These are phyloP conservation scores for Zoysia matrella DNA, from an alignment of 202 grass and related monocot genomes.

Conservation along the genomic window DNA sequence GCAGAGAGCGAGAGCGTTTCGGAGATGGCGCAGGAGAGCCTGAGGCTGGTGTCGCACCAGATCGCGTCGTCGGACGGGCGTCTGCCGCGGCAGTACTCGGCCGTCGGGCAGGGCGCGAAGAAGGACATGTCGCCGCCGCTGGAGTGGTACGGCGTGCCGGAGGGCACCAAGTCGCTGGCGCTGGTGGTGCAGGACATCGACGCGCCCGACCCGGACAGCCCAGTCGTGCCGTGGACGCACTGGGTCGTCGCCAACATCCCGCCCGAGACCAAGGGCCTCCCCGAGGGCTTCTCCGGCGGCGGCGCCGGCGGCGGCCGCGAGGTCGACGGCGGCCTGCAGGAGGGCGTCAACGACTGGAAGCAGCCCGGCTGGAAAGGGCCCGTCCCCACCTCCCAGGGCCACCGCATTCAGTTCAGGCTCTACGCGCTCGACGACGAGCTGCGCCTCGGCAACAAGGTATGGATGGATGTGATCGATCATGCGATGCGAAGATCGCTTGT, in stretches of 20 bases:
- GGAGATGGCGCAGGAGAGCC: slow-evolving; percentile 50
- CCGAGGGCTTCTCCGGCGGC: slow-evolving; percentile 76
- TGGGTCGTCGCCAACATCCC: slow-evolving; percentile 91
- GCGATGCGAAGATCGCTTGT: too few species aligned
- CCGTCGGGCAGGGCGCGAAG: slow-evolving; percentile 69
- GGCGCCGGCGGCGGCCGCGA: slow-evolving; percentile 15
- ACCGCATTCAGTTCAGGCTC: slow-evolving; percentile 78
- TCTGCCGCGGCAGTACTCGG: slow-evolving; percentile 75
- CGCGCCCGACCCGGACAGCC: slow-evolving; percentile 43
- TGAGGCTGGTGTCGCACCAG: slow-evolving; percentile 55
- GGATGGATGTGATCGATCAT: too few species aligned
- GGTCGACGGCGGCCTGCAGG: slow-evolving; percentile 45
- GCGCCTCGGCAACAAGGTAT: slow-evolving; percentile 80
- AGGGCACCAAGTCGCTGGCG: slow-evolving; percentile 67
- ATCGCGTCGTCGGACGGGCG: slow-evolving; percentile 55
- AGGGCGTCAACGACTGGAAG: slow-evolving; percentile 94
- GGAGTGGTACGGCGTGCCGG: slow-evolving; percentile 94
- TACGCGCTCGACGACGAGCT: slow-evolving; percentile 79
- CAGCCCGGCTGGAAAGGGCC: slow-evolving; percentile 78
- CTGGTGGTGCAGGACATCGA: slow-evolving; percentile 79
- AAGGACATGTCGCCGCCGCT: slow-evolving; percentile 88
- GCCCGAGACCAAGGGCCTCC: slow-evolving; percentile 54
- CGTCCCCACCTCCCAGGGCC: slow-evolving; percentile 50
- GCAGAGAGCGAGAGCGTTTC: background rate
- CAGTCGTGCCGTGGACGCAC: slow-evolving; percentile 82